A percentile compares a stretch with the other conserved stretches of the same genome.
These are phyloP conservation scores for Ploettnerulaceae sp. DNA, from an alignment of 2,329 filamentous ascomycete genomes.

Conservation along the genomic window DNA sequence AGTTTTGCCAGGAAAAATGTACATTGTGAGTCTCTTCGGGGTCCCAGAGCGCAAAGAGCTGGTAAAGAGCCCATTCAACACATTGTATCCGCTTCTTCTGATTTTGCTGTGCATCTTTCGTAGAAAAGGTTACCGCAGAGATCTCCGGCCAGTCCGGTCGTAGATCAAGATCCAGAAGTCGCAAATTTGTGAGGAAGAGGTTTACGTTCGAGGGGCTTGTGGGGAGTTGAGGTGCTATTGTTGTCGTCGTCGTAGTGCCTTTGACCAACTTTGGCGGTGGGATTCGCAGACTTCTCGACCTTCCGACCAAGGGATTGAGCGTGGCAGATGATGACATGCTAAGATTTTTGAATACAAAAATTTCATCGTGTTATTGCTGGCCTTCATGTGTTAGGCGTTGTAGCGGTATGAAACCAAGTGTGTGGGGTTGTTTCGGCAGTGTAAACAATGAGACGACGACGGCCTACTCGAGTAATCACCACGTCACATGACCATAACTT, in stretches of 20 bases:
- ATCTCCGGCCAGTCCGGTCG: conserved; percentile 77
- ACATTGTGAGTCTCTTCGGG: conserved; percentile 69
- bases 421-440: background rate
- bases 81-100: conserved; percentile 78
- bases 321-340: conserved; percentile 27
- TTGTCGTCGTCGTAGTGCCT: conserved; percentile 11
- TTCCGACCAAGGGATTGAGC: conserved; percentile 20
- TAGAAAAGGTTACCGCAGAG: conserved; percentile 62
- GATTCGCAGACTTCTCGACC: conserved; percentile 28
- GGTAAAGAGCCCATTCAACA: conserved; percentile 88
- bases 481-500: background rate
- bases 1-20: conserved; percentile 26
- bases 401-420: background rate
- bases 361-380: conserved; percentile 8
- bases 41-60: conserved; percentile 82
- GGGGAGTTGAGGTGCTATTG: conserved; percentile 4
- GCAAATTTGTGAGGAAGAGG: conserved; percentile 78
- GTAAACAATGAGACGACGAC: background rate
- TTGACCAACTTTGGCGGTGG: conserved; percentile 23
- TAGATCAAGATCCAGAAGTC: conserved; percentile 73
- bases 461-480: background rate
- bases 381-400: background rate
- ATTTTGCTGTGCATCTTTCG: conserved; percentile 60
- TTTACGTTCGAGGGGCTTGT: conserved; percentile 47
- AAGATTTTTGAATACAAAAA: background rate